Base-by-base conservation (phyloP, 2,329 filamentous ascomycete species). In the Monosporascus sp. region DNA sequence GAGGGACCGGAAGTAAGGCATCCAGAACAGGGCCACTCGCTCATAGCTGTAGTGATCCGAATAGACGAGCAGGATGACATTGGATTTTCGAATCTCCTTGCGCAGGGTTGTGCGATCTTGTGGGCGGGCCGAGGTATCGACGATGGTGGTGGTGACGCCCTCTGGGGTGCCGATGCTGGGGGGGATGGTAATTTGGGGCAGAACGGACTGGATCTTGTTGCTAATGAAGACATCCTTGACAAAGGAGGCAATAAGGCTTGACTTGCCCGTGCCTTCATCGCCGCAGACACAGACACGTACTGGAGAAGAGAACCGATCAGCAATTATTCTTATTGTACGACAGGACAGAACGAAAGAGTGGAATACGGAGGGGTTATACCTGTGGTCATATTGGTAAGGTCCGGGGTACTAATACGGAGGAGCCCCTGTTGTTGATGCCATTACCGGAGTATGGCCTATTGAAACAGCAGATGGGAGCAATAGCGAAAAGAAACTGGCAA, bases 31-130 rank as follows among this genome's bases (percentile, higher is more conserved):
- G 3, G 93, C 94, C 3, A 99, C 92, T 38, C 94, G 81, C 70
- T 99, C 94, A 75, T 97, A 99, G 79, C 92, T 97, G 77, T 99
- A 99, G 73, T 97, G 93, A 70, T 99, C 94, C 60, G 92, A 92
- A 72, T 99, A 99, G 51, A 99, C 92, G 44, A 99, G 84, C 18
- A 97, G 80, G 59, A 99, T 97, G 61, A 97, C 93, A 69, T 97
- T 99, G 66, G 88, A 94, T 71, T 97, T 97, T 59, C 94, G 86
- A 57, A 99, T 92, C 74, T 97, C 94, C 69, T 94, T 94, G 57
- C 92, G 88, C 55, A 99, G 78, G 18, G 87, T 92, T 55, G 88
- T 89, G 61, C 94, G 87, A 68, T 99, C 93, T 71, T 97, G 92
- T 1, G 94, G 94, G 9, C 96, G 83, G 38, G 94, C 91, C 37